phyloP scores from a whole-genome alignment of 2,329 filamentous ascomycete species.

The Ceratocystis albifundus region DNA sequence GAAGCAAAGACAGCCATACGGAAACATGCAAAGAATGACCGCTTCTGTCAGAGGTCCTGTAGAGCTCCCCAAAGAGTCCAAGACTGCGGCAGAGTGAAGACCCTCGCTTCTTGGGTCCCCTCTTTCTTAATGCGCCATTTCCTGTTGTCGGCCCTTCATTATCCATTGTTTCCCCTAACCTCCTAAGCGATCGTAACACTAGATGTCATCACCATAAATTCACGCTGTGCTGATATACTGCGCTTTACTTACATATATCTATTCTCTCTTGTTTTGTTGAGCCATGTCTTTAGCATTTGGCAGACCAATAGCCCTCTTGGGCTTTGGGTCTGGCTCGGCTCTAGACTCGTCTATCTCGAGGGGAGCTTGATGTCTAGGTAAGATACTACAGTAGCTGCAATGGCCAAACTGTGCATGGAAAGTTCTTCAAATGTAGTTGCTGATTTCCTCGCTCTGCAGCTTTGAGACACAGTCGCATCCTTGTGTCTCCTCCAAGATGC shows the following conservation, averaged over 20 bases:
- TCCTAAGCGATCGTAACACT: not conserved
- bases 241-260: not conserved
- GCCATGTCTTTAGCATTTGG: conserved; percentile 1
- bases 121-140: not conserved
- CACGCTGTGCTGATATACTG: not conserved
- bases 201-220: not conserved
- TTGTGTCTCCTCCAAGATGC: not conserved
- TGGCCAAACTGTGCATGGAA: not conserved
- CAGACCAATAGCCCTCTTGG: conserved; percentile 14
- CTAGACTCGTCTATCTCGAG: not conserved
- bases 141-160: not conserved
- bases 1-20: not conserved
- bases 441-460: not conserved
- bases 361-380: not conserved
- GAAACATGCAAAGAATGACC: not conserved
- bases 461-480: not conserved
- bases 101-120: not conserved
- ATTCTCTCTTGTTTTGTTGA: not conserved
- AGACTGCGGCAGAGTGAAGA: not conserved
- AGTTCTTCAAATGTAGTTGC: not conserved
- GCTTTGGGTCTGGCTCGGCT: not conserved
- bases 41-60: too few species aligned
- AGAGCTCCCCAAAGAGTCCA: too few species aligned
- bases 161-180: not conserved
- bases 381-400: not conserved